Conservation (phyloP, 768 basidiomycete species). For the Lentinula detonsa region DNA sequence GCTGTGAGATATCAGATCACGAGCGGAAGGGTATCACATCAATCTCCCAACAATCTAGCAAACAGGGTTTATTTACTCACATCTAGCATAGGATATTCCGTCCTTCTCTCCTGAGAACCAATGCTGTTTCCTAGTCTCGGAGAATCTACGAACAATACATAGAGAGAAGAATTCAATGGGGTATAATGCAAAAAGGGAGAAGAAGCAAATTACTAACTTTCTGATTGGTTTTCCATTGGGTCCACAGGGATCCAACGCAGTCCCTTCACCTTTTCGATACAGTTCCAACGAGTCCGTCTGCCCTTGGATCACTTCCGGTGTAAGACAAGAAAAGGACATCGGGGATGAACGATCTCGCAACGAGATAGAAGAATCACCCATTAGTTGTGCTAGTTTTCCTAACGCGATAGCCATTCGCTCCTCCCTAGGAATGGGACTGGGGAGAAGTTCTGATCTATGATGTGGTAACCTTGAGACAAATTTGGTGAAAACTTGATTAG, state of each 20-base stretch:
- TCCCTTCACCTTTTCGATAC: constrained; percentile 37
- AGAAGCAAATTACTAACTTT: constrained; percentile 36
- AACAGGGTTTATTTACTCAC: constrained; percentile 8
- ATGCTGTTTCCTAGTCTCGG: constrained; percentile 50
- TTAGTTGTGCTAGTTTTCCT: constrained; percentile 44
- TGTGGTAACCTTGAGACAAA: constrained; percentile 55
- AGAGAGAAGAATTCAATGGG: neutral
- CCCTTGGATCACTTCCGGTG: constrained; percentile 41
- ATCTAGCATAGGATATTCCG: constrained; percentile 52
- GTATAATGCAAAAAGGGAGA: neutral
- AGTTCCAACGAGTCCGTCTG: constrained; percentile 44
- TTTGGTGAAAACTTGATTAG: constrained; percentile 56
- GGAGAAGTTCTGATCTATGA: constrained; percentile 39
- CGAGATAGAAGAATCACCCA: constrained; percentile 36
- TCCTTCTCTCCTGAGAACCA: constrained; percentile 59
- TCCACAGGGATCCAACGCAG: constrained; percentile 51
- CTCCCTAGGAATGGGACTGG: constrained; percentile 23
- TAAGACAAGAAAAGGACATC: constrained; percentile 62
- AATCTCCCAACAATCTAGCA: constrained; percentile 6
- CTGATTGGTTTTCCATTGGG: constrained; percentile 54
- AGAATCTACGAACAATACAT: constrained; percentile 33
- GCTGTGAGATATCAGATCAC: neutral
- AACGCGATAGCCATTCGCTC: constrained; percentile 56
- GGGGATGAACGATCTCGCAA: constrained; percentile 51
- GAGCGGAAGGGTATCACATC: neutral